Conservation (phyloP, 1,139 yeast species). For the Blastobotrys capitulatus region DNA sequence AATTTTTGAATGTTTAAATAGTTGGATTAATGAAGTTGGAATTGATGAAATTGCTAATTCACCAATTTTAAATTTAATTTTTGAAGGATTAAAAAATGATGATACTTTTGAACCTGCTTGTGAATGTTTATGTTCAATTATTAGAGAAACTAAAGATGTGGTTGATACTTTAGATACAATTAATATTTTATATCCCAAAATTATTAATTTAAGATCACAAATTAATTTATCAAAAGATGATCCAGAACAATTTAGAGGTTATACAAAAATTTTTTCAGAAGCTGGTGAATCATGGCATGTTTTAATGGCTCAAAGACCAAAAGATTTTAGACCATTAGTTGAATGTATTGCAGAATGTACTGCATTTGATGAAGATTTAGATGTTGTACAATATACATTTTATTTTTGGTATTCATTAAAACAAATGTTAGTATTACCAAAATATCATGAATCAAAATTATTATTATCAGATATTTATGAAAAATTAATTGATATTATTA, state of each 20-base stretch:
- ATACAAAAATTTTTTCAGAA: constrained; percentile 77
- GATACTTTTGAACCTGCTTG: constrained; percentile 80
- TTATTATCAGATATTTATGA: constrained; percentile 57
- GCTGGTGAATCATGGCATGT: constrained; percentile 98
- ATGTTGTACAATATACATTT: constrained; percentile 84
- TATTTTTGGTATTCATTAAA: constrained; percentile 86
- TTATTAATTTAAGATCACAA: constrained; percentile 54
- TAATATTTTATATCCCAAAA: constrained; percentile 60
- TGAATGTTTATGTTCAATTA: constrained; percentile 75
- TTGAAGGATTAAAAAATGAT: constrained; percentile 58
- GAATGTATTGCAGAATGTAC: constrained; percentile 62
- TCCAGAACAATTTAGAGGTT: constrained; percentile 63
- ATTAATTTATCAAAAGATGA: constrained; percentile 51
- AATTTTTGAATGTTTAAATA: constrained; percentile 69
- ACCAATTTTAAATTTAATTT: constrained; percentile 60
- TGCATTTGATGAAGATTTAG: constrained; percentile 69
- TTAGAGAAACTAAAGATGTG: constrained; percentile 76
- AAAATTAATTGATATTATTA: constrained; percentile 60
- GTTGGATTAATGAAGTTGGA: constrained; percentile 82
- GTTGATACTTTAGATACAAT: constrained; percentile 47
- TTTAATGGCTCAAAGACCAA: constrained; percentile 68
- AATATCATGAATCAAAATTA: constrained; percentile 55
- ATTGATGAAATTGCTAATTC: constrained; percentile 53
- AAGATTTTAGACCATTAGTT: constrained; percentile 68
- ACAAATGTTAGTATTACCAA: constrained; percentile 58